Conservation (phyloP, 23 red algal genomes). For the Gracilariopsis chorda region DNA sequence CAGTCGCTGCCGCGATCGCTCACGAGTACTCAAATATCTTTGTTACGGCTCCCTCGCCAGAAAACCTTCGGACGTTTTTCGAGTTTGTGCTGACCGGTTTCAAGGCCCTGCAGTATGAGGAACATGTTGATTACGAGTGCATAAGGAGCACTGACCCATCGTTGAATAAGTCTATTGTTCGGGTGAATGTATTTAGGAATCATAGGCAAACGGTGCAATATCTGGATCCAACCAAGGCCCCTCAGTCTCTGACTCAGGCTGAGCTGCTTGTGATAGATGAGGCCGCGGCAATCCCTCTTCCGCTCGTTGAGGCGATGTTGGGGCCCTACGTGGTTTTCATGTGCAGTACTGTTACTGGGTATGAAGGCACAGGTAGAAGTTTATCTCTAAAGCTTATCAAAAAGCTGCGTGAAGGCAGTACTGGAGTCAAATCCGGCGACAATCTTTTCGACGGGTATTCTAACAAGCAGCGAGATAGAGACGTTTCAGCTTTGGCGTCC, state of each 20-base stretch:
- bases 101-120: constrained; percentile 74
- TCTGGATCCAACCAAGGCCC: constrained; percentile 69
- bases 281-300: constrained; percentile 95
- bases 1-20: constrained; percentile 78
- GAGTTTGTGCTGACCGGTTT: constrained; percentile 80
- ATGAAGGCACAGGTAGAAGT: constrained; percentile 95
- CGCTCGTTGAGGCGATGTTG: constrained; percentile 72
- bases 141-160: constrained; percentile 29
- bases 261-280: constrained; percentile 97
- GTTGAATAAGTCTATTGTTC: constrained; percentile 43
- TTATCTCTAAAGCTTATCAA: constrained; percentile 94
- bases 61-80: constrained; percentile 93
- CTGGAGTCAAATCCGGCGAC: neutral
- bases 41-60: constrained; percentile 82
- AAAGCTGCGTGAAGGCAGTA: constrained; percentile 66
- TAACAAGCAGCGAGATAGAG: constrained; percentile 18
- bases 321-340: constrained; percentile 91
- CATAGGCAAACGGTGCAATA: constrained; percentile 82
- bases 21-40: constrained; percentile 89
- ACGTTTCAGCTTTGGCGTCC: neutral
- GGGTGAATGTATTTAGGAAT: constrained; percentile 76
- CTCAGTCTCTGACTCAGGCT: constrained; percentile 29
- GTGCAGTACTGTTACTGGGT: constrained; percentile 89
- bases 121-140: constrained; percentile 91
- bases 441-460: constrained; percentile 13